phyloP scores from a whole-genome alignment of 805 yeast species.

The Candida andamanensis region DNA sequence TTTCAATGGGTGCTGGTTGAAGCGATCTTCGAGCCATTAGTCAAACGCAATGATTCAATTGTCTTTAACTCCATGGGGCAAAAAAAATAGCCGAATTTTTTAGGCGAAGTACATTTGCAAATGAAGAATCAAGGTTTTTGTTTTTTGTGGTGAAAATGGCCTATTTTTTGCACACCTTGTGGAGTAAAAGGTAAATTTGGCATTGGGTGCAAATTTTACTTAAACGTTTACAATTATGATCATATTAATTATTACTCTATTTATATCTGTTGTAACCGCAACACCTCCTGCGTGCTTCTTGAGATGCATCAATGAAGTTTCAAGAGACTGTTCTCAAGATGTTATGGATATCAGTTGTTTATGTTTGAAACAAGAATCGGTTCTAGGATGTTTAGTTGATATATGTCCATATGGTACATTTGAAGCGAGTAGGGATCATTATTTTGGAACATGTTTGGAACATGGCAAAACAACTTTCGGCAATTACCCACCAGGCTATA shows the following conservation, averaged over 20 bases:
- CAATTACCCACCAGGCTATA: conserved; percentile 8
- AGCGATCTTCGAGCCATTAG: too few relatives aligned
- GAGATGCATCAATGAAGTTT: conserved; percentile 34
- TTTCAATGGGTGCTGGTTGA: too few relatives aligned
- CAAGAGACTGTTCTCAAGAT: conserved; percentile 26
- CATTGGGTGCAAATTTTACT: not conserved
- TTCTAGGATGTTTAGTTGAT: conserved; percentile 42
- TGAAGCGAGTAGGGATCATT: conserved; percentile 45
- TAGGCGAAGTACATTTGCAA: too few relatives aligned
- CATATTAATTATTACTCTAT: not conserved
- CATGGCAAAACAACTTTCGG: conserved; percentile 16
- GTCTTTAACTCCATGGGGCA: too few relatives aligned
- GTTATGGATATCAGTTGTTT: conserved; percentile 36
- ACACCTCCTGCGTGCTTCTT: conserved; percentile 52
- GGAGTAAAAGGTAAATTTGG: too few relatives aligned
- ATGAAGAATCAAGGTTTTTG: too few relatives aligned
- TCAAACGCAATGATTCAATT: too few relatives aligned
- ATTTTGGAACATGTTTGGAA: conserved; percentile 44
- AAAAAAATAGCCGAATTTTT: too few relatives aligned
- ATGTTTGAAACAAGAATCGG: conserved; percentile 32
- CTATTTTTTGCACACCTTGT: too few relatives aligned
- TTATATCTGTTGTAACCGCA: conserved; percentile 14
- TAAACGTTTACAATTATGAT: not conserved
- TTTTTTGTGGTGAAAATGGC: too few relatives aligned
- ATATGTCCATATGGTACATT: conserved; percentile 41